Base-by-base conservation (phyloP, 495 filamentous ascomycete genomes). In the Pseudoneurospora amorphoporcata region DNA sequence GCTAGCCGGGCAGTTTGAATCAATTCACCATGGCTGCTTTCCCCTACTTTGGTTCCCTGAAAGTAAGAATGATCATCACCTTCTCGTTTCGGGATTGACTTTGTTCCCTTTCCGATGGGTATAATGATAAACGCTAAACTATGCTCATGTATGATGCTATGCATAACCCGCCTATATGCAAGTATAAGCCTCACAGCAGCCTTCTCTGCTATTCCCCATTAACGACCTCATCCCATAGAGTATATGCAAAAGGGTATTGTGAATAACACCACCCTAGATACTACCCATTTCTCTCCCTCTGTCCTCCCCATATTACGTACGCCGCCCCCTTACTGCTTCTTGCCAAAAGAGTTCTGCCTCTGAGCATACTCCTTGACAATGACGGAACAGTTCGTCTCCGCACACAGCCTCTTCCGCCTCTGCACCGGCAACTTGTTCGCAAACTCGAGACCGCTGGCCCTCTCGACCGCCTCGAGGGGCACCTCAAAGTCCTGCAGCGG, bases 381-480 rank as follows among this genome's bases (percentile, higher is more conserved):
- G 47, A 98, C 77, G 10, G 89, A 86, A 81, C 95, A 99, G 73
- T 83, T 86, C 12, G 95, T 86, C 82, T 99, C 94, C 74, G 92
- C 86, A 83, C 95, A 99, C 58, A 99, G 84, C 73, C 90, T 87
- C 84, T 90, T 94, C 76, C 92, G 86, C 76, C 94, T 88, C 74
- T 87, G 83, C 8, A 81, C 81, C 2, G 94, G 92, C 77, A 99
- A 78, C 82, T 92, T 91, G 14, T 85, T 83, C 10, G 92, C 92
- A 84, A 99, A 99, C 79, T 97, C 93, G 77, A 99, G 81, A 10
- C 95, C 95, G 77, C 90, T 93, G 0, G 95, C 94, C 70, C 93
- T 86, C 89, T 99, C 95, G 38, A 99, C 88, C 19, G 89, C 91
- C 85, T 97, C 94, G 29, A 99, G 76, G 1, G 95, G 94, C 23